Percentiles rank a stretch among this genome's conserved stretches.
phyloP scores from a whole-genome alignment of 176 grass and related monocot species.

The Aegilops speltoides region DNA sequence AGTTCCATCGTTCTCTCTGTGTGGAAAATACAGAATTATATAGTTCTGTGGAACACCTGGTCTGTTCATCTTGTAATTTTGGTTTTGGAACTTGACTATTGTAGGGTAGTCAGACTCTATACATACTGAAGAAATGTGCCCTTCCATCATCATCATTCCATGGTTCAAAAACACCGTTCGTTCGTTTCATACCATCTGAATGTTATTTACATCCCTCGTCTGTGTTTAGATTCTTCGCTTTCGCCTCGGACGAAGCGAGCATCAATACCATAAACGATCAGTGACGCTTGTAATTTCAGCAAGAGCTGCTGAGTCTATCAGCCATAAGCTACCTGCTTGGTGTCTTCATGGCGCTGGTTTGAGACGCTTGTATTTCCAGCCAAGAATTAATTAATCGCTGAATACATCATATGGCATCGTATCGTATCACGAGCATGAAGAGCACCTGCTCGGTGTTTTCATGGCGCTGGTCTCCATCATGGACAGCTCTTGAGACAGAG shows the following conservation, averaged over 20 bases:
- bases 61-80: slow-evolving; percentile 30
- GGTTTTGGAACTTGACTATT: neutral
- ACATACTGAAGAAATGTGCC: slow-evolving; percentile 32
- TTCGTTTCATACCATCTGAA: neutral
- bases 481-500: slow-evolving; percentile 47
- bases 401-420: too few relatives aligned
- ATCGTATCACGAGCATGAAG: slow-evolving; percentile 44
- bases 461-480: slow-evolving; percentile 83
- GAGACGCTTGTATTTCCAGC: neutral
- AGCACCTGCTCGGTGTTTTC: slow-evolving; percentile 50
- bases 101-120: slow-evolving; percentile 40
- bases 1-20: neutral
- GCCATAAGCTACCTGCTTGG: neutral
- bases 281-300: neutral
- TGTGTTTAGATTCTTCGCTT: neutral
- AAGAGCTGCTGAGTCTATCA: neutral
- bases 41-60: slow-evolving; percentile 11
- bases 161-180: neutral
- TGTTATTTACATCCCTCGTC: neutral
- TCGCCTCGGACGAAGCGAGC: neutral
- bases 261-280: neutral
- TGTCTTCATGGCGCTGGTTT: neutral
- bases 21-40: neutral
- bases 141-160: neutral
- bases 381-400: neutral